Conservation (phyloP, 1,284 basidiomycete genomes). For the Rhizoctonia solani region DNA sequence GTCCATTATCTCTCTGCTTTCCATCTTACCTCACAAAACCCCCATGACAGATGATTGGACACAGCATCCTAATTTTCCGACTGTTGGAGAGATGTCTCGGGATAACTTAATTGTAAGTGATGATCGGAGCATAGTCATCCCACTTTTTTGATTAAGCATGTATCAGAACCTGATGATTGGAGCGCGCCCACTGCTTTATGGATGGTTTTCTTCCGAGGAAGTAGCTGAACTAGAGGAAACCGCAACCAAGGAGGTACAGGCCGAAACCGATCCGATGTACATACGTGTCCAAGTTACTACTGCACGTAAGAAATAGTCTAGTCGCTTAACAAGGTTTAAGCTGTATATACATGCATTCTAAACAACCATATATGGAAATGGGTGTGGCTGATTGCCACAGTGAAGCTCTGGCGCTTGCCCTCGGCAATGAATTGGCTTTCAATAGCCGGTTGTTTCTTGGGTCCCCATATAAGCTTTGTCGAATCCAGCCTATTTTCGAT, state of each 20-base stretch:
- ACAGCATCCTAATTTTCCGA: slow-evolving; percentile 7
- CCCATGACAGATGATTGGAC: slow-evolving; percentile 7
- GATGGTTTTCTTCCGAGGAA: slow-evolving; percentile 5
- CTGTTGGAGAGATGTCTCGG: not conserved
- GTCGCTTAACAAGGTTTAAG: not conserved
- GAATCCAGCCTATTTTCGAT: not conserved
- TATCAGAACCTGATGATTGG: not conserved
- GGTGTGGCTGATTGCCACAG: not conserved
- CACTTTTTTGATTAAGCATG: not conserved
- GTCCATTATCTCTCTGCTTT: too few species aligned
- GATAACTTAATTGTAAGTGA: slow-evolving; percentile 14
- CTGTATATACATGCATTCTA: not conserved
- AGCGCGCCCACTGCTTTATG: slow-evolving; percentile 12
- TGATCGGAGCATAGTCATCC: not conserved
- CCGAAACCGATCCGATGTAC: slow-evolving; percentile 1
- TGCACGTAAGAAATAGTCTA: slow-evolving; percentile 2
- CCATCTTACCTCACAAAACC: too few species aligned
- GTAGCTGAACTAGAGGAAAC: slow-evolving; percentile 21
- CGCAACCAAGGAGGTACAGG: slow-evolving; percentile 1
- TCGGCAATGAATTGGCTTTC: not conserved
- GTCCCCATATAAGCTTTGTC: slow-evolving; percentile 6
- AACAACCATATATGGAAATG: not conserved
- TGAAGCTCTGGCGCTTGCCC: slow-evolving; percentile 7
- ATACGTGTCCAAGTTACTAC: slow-evolving; percentile 17
- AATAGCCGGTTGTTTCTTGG: too few species aligned